Evolutionary conservation across 345 rosid species (phyloP).

Genomic region (Geranium brycei): DNA sequence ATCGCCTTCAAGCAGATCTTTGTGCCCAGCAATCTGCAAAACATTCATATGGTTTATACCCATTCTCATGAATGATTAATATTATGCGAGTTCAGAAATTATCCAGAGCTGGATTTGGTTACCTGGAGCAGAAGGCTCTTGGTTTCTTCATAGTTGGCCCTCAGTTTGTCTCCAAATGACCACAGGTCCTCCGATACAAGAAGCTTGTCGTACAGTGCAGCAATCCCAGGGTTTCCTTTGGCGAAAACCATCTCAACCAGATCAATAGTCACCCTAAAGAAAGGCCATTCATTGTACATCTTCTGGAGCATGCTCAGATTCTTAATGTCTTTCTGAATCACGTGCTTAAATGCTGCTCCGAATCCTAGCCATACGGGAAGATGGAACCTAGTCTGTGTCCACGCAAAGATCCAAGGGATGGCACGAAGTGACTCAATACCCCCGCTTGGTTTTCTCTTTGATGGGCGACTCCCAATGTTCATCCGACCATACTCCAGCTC

Average conservation of each 20-base stretch:
- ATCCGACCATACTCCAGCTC: slow-evolving; percentile 93
- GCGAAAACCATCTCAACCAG: slow-evolving; percentile 98
- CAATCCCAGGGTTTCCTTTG: slow-evolving; percentile 91
- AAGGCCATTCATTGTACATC: slow-evolving; percentile 92
- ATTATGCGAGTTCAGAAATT: no score
- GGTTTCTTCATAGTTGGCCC: slow-evolving; percentile 67
- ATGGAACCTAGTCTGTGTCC: slow-evolving; percentile 97
- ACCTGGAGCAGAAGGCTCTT: slow-evolving; percentile 82
- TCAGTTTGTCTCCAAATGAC: slow-evolving; percentile 62
- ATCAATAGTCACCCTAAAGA: slow-evolving; percentile 88
- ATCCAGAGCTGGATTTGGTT: slow-evolving; percentile 3
- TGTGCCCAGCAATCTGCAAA: slow-evolving; percentile 82
- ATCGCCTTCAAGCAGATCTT: slow-evolving; percentile 90
- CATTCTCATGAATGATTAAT: background rate
- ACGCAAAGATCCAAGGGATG: slow-evolving; percentile 98
- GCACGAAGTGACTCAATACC: slow-evolving; percentile 96
- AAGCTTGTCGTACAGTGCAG: slow-evolving; percentile 71
- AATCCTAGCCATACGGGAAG: slow-evolving; percentile 98
- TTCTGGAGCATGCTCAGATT: slow-evolving; percentile 77
- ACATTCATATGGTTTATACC: background rate
- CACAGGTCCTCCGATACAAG: slow-evolving; percentile 74
- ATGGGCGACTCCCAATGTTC: slow-evolving; percentile 98
- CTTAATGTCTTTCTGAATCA: slow-evolving; percentile 50
- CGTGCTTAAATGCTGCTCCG: slow-evolving; percentile 72
- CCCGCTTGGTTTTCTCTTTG: slow-evolving; percentile 89